Evolutionary conservation across 176 grass and related monocot genomes (phyloP), one percentile per base, ranked within the genome.

Genomic region (Oryza glumipatula): DNA sequence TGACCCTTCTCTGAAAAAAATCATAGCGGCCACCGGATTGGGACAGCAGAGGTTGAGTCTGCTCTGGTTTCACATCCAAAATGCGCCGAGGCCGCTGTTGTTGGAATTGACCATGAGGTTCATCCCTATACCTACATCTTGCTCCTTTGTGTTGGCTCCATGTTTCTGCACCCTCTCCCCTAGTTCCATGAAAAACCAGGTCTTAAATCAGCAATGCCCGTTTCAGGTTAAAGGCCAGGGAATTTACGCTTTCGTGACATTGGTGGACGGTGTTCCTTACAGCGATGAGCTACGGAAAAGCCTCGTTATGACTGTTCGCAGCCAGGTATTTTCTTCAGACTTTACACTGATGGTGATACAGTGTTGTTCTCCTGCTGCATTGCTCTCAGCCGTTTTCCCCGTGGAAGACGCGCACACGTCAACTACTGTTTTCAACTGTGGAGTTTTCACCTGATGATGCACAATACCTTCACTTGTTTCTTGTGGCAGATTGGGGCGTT

Each of bases 61-160:
- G 96, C 93, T 36, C 84, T 99, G 74, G 96, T 99, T 86, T 99
- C 91, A 49, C 96, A 99, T 83, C 93, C 89, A 21, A 91, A 96
- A 74, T 99, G 96, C 74, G 84, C 91, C 6, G 96, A 99, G 88
- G 96, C 96, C 0, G 96, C 96, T 75, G 93, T 96, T 74, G 96
- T 99, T 84, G 96, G 96, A 58, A 87, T 96, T 54, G 96, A 99
- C 67, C 96, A 99, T 90, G 96, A 99, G 93, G 96, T 99, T 80
- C 11, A 44, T n/a, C 43, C 38, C 66, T 64, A 3, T 44, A 77
- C 46, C 38, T 78, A 11, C 58, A 4, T 26, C 61, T 83, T 73
- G 7, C 32, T 16, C 79, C 19, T 56, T 8, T 63, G 36, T 80
- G 26, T 24, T 33, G 22, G 17, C 47, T 73, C 2, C 21, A 71